Evolutionary conservation across 2,329 filamentous ascomycete genomes (phyloP), one percentile per base, ranked within the genome.

Genomic region (Calcarisporium arbuscula): DNA sequence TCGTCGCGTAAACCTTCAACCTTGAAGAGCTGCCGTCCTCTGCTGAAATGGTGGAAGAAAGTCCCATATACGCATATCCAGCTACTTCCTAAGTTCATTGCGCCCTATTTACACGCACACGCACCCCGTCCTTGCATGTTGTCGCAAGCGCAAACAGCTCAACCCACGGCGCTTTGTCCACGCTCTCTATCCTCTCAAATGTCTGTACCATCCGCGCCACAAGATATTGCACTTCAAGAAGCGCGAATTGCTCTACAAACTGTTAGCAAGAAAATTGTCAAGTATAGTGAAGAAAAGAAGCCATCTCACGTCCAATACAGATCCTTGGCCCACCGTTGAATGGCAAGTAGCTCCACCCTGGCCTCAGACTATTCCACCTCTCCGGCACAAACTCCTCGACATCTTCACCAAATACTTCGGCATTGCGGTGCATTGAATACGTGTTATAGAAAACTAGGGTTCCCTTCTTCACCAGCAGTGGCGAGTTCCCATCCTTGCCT

Each of bases 381-480:
- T 65, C 62, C 1, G 64, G 64, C 10, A 49, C 51, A 41, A 65
- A 67, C 12, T 60, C 54, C 11, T 61, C 50, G 3, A 57, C 50
- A 21, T 62, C 53, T 2, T 42, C 37, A 4, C 61, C 64, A 40
- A 54, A 67, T 19, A 65, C 47, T n/a, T 52, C 48, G 12, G 46
- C 43, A 11, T 56, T 42, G 5, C 61, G 51, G 35, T 65, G 62
- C 54, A 65, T 60, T 6, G 55, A 45, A 32, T 69, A 72, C 2
- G 63, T 55, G 47, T 50, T 58, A 45, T 65, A 70, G 16, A 53
- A 53, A 26, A 72, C 60, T 4, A 60, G 46, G 5, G 61, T 60
- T 19, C 71, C 70, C 37, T 67, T 67, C 8, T 51, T 54, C 5
- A 77, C 58, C 39, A 70, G 67, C 10, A 78, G 45, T 0, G 72